Base-by-base conservation (phyloP, 2,329 filamentous ascomycete genomes). In the Nemania diffusa region DNA sequence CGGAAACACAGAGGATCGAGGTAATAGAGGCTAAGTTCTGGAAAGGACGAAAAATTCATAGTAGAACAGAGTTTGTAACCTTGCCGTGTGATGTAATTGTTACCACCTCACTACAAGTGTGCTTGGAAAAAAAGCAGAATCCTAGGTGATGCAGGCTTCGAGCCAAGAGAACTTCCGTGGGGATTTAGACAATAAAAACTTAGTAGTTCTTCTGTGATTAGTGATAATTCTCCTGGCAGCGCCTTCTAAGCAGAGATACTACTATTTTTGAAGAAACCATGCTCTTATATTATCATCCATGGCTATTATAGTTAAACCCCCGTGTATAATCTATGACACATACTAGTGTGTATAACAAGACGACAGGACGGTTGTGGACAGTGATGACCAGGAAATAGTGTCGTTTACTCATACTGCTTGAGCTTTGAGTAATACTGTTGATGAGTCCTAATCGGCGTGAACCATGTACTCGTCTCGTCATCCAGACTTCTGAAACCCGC, bases 21-120 rank as follows among this genome's bases (percentile, higher is more conserved):
- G n/a, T 3, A n/a, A 17, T 17, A 32, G 2, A 22, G 20, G 8
- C 29, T 5, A 37, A 24, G 22, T 34, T 22, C 1, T 44, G 11
- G 34, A 51, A 64, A 70, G 68, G 55, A 60, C 60, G 32, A 52
- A 8, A 24, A 57, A 58, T 8, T 42, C 26, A 57, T 29, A 37
- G 34, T 46, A 51, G 26, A 53, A 64, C 52, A 69, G 57, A 64
- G 62, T 60, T 70, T 46, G 20, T 68, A 56, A 57, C 52, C n/a
- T 48, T 61, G 9, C 65, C 57, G 69, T 57, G 73, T 75, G 69
- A 75, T 73, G 73, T 72, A 71, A 74, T 72, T 27, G 42, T 67
- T 59, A 64, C 46, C n/a, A 9, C 55, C 6, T 62, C 32, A 32
- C 13, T 13, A 4, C 44, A 48, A n/a, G 17, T n/a, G 50, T 11